phyloP scores from a whole-genome alignment of 2,329 filamentous ascomycete species.

The Thielaviopsis musarum region DNA sequence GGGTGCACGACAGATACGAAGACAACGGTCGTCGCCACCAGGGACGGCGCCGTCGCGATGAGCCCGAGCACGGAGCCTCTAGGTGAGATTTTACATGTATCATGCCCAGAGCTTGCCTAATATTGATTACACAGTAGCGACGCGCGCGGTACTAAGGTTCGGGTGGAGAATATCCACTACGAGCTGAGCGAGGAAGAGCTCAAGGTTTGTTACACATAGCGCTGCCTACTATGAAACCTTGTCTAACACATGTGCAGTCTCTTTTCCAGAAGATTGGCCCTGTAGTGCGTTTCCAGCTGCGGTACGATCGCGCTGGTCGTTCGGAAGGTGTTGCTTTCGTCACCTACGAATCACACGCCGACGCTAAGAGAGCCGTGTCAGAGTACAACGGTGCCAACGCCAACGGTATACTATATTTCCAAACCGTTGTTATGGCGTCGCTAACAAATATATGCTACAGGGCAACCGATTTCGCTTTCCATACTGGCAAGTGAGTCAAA shows the following conservation, averaged over 20 bases:
- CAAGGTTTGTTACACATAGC: conserved; percentile 33
- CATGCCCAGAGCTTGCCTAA: not conserved
- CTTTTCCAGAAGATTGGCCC: conserved; percentile 67
- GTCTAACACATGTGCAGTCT: not conserved
- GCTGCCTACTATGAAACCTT: not conserved
- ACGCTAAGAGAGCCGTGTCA: conserved; percentile 57
- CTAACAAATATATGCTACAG: conserved; percentile 21
- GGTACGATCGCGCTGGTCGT: conserved; percentile 77
- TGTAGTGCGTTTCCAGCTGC: conserved; percentile 49
- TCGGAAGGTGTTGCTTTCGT: conserved; percentile 75
- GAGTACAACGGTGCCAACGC: conserved; percentile 86
- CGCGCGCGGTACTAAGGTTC: conserved; percentile 48
- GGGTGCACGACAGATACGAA: conserved; percentile 85
- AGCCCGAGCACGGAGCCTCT: conserved; percentile 10
- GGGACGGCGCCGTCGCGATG: conserved; percentile 26
- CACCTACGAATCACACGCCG: conserved; percentile 53
- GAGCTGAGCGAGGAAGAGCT: conserved; percentile 76
- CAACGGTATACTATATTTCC: conserved; percentile 36
- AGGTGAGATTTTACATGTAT: conserved; percentile 6
- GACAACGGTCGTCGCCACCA: conserved; percentile 41
- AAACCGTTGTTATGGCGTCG: not conserved
- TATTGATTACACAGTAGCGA: conserved; percentile 25
- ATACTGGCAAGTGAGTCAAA: conserved; percentile 37
- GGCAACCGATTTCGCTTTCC: conserved; percentile 63
- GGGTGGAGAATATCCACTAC: conserved; percentile 83